A percentile compares a stretch with the other conserved stretches of the same genome.
phyloP scores from a whole-genome alignment of 2,329 filamentous ascomycete species.

The Helotiales sp. region DNA sequence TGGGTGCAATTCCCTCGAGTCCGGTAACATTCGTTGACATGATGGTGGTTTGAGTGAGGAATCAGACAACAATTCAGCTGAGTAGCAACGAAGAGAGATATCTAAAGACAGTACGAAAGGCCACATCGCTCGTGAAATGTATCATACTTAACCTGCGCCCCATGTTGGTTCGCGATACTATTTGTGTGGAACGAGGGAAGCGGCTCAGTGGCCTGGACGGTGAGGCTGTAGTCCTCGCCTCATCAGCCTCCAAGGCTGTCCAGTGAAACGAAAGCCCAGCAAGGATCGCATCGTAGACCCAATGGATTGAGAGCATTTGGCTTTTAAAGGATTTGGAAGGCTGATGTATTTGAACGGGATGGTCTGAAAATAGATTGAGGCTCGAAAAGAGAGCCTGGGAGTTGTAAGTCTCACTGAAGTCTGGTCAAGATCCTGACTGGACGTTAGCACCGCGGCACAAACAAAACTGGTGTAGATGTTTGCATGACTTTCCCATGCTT shows the following conservation, averaged over 20 bases:
- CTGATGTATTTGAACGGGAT: background rate
- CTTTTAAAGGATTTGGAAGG: background rate
- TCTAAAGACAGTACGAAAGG: background rate
- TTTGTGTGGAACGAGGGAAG: background rate
- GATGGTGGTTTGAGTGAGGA: background rate
- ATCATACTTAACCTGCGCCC: background rate
- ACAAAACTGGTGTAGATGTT: background rate
- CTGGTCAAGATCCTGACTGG: background rate
- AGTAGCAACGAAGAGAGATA: background rate
- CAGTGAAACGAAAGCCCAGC: background rate
- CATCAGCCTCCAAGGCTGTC: constrained; percentile 2
- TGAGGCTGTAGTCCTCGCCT: background rate
- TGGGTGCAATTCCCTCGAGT: background rate
- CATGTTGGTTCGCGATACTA: background rate
- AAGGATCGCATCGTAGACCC: background rate
- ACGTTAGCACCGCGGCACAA: background rate
- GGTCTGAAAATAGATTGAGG: constrained; percentile 5
- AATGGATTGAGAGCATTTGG: background rate
- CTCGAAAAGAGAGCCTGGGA: background rate
- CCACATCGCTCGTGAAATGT: no score
- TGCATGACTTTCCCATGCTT: background rate
- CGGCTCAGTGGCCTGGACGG: background rate
- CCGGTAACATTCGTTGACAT: background rate
- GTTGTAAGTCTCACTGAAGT: background rate
- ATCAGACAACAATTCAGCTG: no score